Evolutionary conservation across 2,329 filamentous ascomycete species (phyloP).

Genomic region (Diaporthe sp.): DNA sequence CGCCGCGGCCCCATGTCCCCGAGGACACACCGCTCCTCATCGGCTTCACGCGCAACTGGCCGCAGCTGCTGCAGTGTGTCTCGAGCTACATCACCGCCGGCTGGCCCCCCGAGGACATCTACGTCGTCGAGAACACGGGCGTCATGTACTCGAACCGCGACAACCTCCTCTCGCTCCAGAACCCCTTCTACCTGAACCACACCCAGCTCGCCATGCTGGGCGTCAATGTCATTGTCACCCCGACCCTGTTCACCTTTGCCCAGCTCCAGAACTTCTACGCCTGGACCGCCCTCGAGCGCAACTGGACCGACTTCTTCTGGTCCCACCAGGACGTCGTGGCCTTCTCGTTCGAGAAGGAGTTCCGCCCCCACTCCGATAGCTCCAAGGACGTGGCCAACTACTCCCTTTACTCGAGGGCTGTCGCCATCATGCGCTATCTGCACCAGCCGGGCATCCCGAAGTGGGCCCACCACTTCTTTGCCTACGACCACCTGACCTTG

Average conservation of each 20-base stretch:
- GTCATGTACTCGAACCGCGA: conserved; percentile 62
- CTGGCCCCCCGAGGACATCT: conserved; percentile 67
- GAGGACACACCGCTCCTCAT: conserved; percentile 59
- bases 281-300: conserved; percentile 55
- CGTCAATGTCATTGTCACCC: conserved; percentile 64
- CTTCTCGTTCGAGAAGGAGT: conserved; percentile 57
- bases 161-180: conserved; percentile 60
- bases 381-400: conserved; percentile 58
- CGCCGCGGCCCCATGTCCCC: conserved; percentile 51
- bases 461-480: conserved; percentile 65
- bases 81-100: conserved; percentile 67
- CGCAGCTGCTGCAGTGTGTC: conserved; percentile 65
- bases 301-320: conserved; percentile 67
- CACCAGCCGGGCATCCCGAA: conserved; percentile 51
- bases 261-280: conserved; percentile 69
- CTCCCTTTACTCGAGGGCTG: conserved; percentile 54
- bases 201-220: conserved; percentile 60
- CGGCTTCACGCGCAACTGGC: conserved; percentile 67
- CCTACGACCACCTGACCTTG: conserved; percentile 63
- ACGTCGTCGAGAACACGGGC: conserved; percentile 69
- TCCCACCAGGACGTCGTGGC: conserved; percentile 66
- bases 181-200: conserved; percentile 68
- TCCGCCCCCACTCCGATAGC: conserved; percentile 48
- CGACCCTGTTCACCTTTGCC: conserved; percentile 65
- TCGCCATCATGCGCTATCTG: conserved; percentile 52